Base-by-base conservation (phyloP, 176 grass and related monocot genomes). In the Musa itinerans region DNA sequence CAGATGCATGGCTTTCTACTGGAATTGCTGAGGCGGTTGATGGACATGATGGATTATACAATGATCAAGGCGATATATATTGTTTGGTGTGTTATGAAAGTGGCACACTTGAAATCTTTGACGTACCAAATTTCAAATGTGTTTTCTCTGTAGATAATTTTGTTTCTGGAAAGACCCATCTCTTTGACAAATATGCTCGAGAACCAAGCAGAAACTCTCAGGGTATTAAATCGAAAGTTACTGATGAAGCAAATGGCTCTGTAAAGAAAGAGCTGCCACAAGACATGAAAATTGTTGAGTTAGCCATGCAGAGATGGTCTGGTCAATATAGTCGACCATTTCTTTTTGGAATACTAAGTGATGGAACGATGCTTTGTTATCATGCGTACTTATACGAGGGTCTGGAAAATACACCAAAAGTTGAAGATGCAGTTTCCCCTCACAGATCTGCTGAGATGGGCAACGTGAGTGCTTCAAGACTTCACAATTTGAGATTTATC, bases 1-100 rank as follows among this genome's bases (percentile, higher is more conserved):
- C 85, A 80, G 93, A 97, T 86, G 90, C 93, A 59, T 97, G 93
- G 93, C 65, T 97, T 87, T 92, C 89, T 83, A 85, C 83, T 81
- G 83, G 87, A 66, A 77, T 88, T 80, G 43, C 50, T 62, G 87
- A 90, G 74, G 20, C 84, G 66, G 76, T 79, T 81, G 93, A 90
- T 76, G 85, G 73, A 53, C 88, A 80, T 65, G 83, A 88, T 78
- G 80, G 74, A 81, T 89, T 77, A 78, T 85, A 80, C 74, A 73
- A 85, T 69, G 85, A 92, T 52, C 79, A 84, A 25, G 85, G 85
- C 76, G 93, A 97, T 72, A 84, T 97, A 76, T 97, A 97, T 79
- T 93, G 93, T 80, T 80, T 93, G 64, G 71, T 92, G 76, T 90
- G 87, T 73, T 92, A 89, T 83, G 93, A 93, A 80, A 97, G 76